Conservation (phyloP, 371 early-diverging fungal genomes). For the Mucor piriformis region DNA sequence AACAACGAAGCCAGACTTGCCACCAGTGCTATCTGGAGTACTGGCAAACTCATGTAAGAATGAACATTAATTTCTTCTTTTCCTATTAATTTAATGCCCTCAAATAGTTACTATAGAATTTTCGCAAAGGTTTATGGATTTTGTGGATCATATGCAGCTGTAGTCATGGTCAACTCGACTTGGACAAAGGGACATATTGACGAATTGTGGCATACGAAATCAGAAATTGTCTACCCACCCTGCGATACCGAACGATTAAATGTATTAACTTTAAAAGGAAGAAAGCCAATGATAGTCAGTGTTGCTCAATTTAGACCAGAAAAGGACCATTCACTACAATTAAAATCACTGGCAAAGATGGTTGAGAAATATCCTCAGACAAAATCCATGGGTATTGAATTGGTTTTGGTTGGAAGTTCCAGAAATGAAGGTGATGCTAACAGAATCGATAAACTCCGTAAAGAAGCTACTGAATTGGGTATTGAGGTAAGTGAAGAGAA, state of each 20-base stretch:
- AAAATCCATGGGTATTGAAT: conserved; percentile 35
- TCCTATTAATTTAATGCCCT: too few relatives aligned
- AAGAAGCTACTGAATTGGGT: conserved; percentile 48
- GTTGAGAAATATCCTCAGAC: conserved; percentile 57
- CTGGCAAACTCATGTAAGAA: conserved; percentile 65
- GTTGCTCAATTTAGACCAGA: conserved; percentile 97
- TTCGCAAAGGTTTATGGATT: conserved; percentile 79
- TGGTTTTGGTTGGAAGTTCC: conserved; percentile 78
- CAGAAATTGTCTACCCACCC: conserved; percentile 88
- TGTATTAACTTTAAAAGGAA: conserved; percentile 46
- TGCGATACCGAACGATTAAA: conserved; percentile 80
- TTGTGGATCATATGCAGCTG: conserved; percentile 78
- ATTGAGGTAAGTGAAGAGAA: conserved; percentile 48
- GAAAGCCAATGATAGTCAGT: conserved; percentile 72
- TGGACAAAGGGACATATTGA: conserved; percentile 95
- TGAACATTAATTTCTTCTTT: too few relatives aligned
- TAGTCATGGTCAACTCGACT: conserved; percentile 89
- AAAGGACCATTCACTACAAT: conserved; percentile 87
- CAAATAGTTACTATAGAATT: conserved; percentile 79
- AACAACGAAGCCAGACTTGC: conserved; percentile 69
- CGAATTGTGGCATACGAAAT: conserved; percentile 68
- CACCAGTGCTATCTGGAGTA: conserved; percentile 58
- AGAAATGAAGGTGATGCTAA: conserved; percentile 80
- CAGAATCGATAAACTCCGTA: conserved; percentile 67
- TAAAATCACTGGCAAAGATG: conserved; percentile 69